These are phyloP conservation scores for Saccharomycopsis olivae DNA, from an alignment of 805 yeast species.

Conservation along the genomic window DNA sequence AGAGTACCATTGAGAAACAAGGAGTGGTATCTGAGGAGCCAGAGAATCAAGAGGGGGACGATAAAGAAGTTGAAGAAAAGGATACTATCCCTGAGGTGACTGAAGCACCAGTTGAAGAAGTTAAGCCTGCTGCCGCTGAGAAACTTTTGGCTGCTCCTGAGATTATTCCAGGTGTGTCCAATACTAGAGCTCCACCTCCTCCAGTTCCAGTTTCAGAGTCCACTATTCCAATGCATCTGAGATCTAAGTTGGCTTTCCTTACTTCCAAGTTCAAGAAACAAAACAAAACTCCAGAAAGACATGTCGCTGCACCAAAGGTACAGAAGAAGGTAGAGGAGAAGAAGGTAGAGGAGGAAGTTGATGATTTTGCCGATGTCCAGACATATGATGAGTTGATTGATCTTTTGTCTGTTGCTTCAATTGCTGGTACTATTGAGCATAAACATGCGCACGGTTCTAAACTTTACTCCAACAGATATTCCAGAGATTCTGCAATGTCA, in stretches of 20 bases:
- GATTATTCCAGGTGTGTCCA: no score
- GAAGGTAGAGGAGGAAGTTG: conserved; percentile 1
- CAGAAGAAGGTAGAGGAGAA: not conserved
- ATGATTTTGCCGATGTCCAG: conserved; percentile 9
- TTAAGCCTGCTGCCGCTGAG: no score
- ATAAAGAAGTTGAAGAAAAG: not conserved
- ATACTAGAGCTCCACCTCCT: not conserved
- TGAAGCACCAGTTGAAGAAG: not conserved
- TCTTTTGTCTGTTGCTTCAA: conserved; percentile 10
- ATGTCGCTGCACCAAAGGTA: not conserved
- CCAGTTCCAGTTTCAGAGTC: not conserved
- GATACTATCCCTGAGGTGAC: not conserved
- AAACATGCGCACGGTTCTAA: conserved; percentile 3
- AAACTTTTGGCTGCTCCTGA: no score
- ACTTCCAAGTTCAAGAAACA: not conserved
- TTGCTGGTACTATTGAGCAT: conserved; percentile 15
- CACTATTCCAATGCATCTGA: not conserved
- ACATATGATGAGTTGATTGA: conserved; percentile 9
- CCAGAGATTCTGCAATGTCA: no score
- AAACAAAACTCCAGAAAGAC: not conserved
- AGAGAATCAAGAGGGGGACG: no score
- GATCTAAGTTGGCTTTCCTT: not conserved
- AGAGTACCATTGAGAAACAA: not conserved
- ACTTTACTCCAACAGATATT: no score
- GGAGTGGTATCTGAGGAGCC: not conserved